phyloP scores from a whole-genome alignment of 768 basidiomycete genomes.

The Neoboletus brunneissimus region DNA sequence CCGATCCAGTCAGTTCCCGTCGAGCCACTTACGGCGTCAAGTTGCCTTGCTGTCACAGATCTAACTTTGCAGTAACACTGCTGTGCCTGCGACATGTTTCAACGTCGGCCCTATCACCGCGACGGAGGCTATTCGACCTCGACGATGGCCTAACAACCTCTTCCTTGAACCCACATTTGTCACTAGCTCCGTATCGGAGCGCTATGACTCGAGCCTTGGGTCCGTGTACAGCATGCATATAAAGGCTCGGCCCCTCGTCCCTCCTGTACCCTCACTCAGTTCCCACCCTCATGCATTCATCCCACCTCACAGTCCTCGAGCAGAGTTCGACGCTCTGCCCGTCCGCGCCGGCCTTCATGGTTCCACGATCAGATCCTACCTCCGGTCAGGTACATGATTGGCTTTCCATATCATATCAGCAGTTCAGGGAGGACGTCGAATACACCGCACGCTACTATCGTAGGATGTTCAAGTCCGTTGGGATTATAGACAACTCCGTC shows the following conservation, averaged over 20 bases:
- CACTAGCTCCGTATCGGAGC: slow-evolving; percentile 31
- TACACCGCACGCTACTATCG: slow-evolving; percentile 64
- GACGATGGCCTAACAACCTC: slow-evolving; percentile 26
- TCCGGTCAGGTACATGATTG: slow-evolving; percentile 48
- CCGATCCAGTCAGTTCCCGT: slow-evolving; percentile 16
- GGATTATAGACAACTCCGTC: slow-evolving; percentile 54
- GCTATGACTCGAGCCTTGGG: slow-evolving; percentile 15
- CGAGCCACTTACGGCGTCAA: slow-evolving; percentile 26
- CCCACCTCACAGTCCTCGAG: slow-evolving; percentile 66
- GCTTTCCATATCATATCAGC: slow-evolving; percentile 59
- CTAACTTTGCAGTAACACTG: slow-evolving; percentile 24
- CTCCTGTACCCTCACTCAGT: slow-evolving; percentile 6
- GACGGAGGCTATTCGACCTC: slow-evolving; percentile 33
- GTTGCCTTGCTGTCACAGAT: slow-evolving; percentile 28
- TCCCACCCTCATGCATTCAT: slow-evolving; percentile 28
- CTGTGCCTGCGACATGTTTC: slow-evolving; percentile 37
- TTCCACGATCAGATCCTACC: slow-evolving; percentile 47
- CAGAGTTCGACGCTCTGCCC: slow-evolving; percentile 50
- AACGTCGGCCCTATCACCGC: slow-evolving; percentile 33
- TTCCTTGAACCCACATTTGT: slow-evolving; percentile 28
- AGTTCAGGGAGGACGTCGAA: slow-evolving; percentile 67
- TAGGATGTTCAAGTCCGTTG: slow-evolving; percentile 41
- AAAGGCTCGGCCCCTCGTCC: slow-evolving; percentile 17
- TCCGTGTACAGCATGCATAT: slow-evolving; percentile 32
- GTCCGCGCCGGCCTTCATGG: slow-evolving; percentile 54